Base-by-base conservation (phyloP, 495 filamentous ascomycete genomes). In the Penicillium arizonense region DNA sequence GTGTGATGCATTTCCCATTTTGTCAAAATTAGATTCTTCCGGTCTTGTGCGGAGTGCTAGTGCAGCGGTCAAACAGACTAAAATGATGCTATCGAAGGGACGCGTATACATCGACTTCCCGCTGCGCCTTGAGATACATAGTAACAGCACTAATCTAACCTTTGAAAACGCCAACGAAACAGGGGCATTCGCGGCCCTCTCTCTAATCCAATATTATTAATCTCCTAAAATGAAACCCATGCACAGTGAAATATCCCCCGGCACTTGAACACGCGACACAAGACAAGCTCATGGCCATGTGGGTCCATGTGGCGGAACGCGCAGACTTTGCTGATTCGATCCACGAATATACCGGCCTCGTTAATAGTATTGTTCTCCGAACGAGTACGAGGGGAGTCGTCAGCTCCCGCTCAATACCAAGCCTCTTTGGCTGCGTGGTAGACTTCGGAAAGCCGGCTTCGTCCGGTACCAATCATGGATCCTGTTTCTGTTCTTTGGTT, bases 211-310 rank as follows among this genome's bases (percentile, higher is more conserved):
- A 30, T 8, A 30, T 10, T 8, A 30, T 30, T 10, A 30, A 30
- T 5, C 5, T 30, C 28, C 28, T 10, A 7, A 7, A 30, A 7
- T 10, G 28, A 30, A 30, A 30, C 8, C 2, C 14, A 1, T 42
- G 39, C 9, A 2, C 4, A 18, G 5, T 44, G 23, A 6, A 14
- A 30, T 8, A n/a, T 14, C 24, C 41, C 28, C 21, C 23, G 13
- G 23, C 44, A 24, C 23, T 24, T 24, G 28, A 30, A 30, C 45
- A 48, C 35, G 45, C 45, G 45, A 38, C 35, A 21, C 16, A 30
- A 46, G 34, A 48, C 35, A 48, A 48, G 45, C 45, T 48, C 26
- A 32, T 50, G 11, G 11, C 24, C 12, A 35, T 32, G 47, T 50
- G 36, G 47, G 47, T 26, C 47, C 3, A 23, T 21, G 26, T 40